Conservation (phyloP, 257 asterid genomes). For the Petrea volubilis region DNA sequence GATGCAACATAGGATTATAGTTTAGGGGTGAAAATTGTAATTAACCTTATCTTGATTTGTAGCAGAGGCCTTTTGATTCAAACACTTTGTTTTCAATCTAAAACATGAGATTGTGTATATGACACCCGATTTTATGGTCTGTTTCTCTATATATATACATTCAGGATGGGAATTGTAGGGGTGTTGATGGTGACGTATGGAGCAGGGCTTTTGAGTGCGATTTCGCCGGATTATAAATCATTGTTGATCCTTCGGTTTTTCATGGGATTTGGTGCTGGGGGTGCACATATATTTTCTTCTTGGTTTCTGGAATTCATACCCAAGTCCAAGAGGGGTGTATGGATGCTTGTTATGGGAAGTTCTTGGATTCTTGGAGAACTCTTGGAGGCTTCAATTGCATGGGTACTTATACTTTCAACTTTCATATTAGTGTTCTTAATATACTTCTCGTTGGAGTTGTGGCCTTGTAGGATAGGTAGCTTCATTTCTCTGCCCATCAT, state of each 20-base stretch:
- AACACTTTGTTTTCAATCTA: no score
- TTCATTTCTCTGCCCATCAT: no score
- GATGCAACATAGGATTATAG: no score
- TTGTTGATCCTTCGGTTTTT: conserved; percentile 36
- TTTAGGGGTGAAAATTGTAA: no score
- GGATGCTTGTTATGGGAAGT: conserved; percentile 34
- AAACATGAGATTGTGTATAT: no score
- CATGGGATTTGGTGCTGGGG: conserved; percentile 50
- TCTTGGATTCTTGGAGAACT: conserved; percentile 47
- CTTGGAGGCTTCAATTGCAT: conserved; percentile 48
- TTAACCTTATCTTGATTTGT: no score
- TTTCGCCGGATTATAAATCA: conserved; percentile 30
- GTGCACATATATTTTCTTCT: conserved; percentile 43
- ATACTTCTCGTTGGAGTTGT: no score
- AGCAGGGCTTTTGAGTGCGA: conserved; percentile 34
- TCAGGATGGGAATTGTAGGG: conserved; percentile 21
- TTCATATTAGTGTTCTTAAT: no score
- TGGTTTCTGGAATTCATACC: conserved; percentile 58
- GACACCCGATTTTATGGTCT: not conserved
- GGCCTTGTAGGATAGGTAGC: no score
- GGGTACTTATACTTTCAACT: conserved; percentile 29
- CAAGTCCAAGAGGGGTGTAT: conserved; percentile 43
- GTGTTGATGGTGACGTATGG: not conserved
- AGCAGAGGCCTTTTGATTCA: no score
- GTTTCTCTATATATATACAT: no score